Conservation (phyloP, 2,329 filamentous ascomycete genomes). For the Calonectria fujianensis region DNA sequence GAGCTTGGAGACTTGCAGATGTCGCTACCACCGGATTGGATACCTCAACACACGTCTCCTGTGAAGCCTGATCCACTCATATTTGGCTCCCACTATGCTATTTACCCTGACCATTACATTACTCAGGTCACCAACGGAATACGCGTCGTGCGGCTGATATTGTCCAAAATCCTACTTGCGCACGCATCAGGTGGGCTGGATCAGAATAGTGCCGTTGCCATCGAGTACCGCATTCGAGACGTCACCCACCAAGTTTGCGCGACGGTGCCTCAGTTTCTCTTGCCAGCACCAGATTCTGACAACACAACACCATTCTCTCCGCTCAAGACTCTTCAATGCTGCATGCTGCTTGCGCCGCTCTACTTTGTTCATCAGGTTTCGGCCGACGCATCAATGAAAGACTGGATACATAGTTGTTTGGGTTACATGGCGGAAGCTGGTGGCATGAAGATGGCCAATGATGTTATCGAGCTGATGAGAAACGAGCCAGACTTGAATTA, state of each 20-base stretch:
- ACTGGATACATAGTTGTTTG: constrained; percentile 11
- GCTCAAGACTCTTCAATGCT: constrained; percentile 20
- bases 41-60: neutral
- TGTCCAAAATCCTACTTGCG: neutral
- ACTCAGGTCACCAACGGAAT: constrained; percentile 23
- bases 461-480: constrained; percentile 1
- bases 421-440: neutral
- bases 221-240: neutral
- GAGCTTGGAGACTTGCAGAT: neutral
- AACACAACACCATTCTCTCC: neutral
- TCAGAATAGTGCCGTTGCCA: neutral
- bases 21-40: constrained; percentile 1
- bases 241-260: constrained; percentile 22
- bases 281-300: neutral
- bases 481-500: constrained; percentile 40
- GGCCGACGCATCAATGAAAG: neutral
- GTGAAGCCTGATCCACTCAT: neutral
- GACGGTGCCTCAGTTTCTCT: constrained; percentile 27
- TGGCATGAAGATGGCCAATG: constrained; percentile 12
- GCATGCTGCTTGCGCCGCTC: constrained; percentile 12
- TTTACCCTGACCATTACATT: constrained; percentile 11
- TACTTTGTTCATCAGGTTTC: constrained; percentile 6
- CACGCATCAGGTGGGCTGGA: too few relatives aligned
- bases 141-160: constrained; percentile 1
- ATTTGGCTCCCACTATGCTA: constrained; percentile 1